These are phyloP conservation scores for Microcos paniculata DNA, from an alignment of 345 rosid species.

Conservation along the genomic window DNA sequence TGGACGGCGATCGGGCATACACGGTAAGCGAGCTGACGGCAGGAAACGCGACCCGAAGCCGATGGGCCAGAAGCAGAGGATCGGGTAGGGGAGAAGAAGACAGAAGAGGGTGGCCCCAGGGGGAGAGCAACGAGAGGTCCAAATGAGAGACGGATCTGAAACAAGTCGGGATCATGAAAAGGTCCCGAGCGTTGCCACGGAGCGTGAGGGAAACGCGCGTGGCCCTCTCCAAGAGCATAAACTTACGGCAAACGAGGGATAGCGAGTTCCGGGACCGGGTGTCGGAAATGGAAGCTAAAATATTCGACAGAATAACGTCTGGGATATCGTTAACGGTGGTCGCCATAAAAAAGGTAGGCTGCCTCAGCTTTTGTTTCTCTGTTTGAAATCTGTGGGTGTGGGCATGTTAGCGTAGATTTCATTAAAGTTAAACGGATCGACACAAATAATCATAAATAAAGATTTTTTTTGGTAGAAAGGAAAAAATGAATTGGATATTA, in stretches of 20 bases:
- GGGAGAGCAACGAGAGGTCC: conserved; percentile 83
- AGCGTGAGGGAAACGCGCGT: conserved; percentile 76
- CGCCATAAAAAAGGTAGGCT: neutral
- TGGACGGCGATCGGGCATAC: conserved; percentile 56
- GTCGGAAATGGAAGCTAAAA: conserved; percentile 52
- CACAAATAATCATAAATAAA: too few relatives aligned
- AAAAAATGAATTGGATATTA: too few relatives aligned
- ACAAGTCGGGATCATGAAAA: conserved; percentile 49
- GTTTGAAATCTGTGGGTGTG: neutral
- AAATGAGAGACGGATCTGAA: conserved; percentile 67
- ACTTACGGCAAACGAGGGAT: conserved; percentile 66
- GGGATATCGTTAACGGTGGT: conserved; percentile 58
- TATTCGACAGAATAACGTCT: conserved; percentile 62
- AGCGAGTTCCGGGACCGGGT: conserved; percentile 69
- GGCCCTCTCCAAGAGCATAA: conserved; percentile 60
- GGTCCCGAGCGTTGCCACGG: conserved; percentile 87
- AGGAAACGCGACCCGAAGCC: conserved; percentile 59
- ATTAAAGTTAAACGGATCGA: neutral
- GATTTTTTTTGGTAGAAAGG: too few relatives aligned
- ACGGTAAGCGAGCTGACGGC: conserved; percentile 42
- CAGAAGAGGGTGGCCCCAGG: conserved; percentile 75
- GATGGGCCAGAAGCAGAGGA: conserved; percentile 50
- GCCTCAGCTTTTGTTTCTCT: too few relatives aligned
- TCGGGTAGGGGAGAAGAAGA: conserved; percentile 33
- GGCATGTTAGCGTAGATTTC: neutral